phyloP scores from a whole-genome alignment of 805 yeast genomes.

The baker's yeast (Saccharomyces cerevisiae) region DNA sequence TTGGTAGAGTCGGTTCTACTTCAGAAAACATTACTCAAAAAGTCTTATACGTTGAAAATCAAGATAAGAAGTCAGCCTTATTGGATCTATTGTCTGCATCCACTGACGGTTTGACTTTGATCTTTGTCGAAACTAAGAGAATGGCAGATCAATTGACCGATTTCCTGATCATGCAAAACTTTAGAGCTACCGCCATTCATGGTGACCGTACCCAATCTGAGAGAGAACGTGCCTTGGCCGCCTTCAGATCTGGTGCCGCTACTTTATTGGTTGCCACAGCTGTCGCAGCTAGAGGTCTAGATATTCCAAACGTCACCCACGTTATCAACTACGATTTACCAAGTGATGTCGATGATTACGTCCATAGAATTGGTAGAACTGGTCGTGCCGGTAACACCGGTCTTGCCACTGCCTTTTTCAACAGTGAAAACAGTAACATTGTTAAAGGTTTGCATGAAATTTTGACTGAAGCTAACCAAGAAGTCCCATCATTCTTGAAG shows the following conservation, averaged over 20 bases:
- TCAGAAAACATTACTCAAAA: constrained; percentile 97
- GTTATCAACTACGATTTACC: constrained; percentile 97
- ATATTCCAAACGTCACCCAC: constrained; percentile 97
- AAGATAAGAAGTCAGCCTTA: constrained; percentile 83
- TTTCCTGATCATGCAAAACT: constrained; percentile 76
- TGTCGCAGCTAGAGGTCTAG: constrained; percentile 99
- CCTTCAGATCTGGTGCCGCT: constrained; percentile 85
- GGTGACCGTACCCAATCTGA: constrained; percentile 98
- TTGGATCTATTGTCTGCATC: constrained; percentile 79
- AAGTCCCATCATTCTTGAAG: constrained; percentile 82
- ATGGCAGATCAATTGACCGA: constrained; percentile 95
- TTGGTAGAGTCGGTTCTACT: constrained; percentile 98
- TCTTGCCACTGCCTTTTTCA: constrained; percentile 96
- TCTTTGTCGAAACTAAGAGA: constrained; percentile 97
- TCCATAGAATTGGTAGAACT: constrained; percentile 99
- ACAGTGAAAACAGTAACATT: constrained; percentile 87
- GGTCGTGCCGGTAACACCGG: constrained; percentile 99
- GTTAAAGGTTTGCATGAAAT: constrained; percentile 82
- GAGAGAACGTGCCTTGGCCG: constrained; percentile 94
- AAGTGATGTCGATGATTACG: constrained; percentile 94
- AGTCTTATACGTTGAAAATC: constrained; percentile 83
- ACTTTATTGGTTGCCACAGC: constrained; percentile 98
- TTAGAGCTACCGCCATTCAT: constrained; percentile 97
- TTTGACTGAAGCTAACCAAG: constrained; percentile 94
- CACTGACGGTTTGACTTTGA: constrained; percentile 74